Conservation (phyloP, 2,329 filamentous ascomycete genomes). For the Cladosporium sp. region DNA sequence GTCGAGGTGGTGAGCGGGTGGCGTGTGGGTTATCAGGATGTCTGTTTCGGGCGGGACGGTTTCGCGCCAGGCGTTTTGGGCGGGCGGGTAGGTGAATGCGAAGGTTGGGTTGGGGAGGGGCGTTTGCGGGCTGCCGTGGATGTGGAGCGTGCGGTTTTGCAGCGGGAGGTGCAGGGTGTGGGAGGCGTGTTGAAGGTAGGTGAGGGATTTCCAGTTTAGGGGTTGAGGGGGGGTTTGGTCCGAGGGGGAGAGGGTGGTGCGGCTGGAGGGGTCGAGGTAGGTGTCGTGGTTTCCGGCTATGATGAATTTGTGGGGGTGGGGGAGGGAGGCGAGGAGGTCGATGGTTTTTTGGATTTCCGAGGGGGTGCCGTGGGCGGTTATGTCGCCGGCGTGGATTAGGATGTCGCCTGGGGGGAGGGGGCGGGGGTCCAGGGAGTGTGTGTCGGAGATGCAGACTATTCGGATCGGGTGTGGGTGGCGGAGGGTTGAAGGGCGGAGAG, state of each 20-base stretch:
- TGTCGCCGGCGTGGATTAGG: constrained; percentile 84
- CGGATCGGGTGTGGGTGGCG: constrained; percentile 56
- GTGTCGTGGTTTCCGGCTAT: constrained; percentile 87
- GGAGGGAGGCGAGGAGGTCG: constrained; percentile 71
- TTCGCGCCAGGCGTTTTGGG: constrained; percentile 65
- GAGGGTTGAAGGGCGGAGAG: constrained; percentile 56
- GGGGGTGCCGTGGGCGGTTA: constrained; percentile 67
- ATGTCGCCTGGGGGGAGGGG: constrained; percentile 72
- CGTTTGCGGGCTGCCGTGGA: constrained; percentile 80
- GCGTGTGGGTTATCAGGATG: constrained; percentile 75
- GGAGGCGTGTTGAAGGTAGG: constrained; percentile 73
- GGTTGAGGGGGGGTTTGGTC: constrained; percentile 44
- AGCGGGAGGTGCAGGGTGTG: constrained; percentile 24
- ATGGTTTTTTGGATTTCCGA: constrained; percentile 75
- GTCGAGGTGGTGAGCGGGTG: constrained; percentile 67
- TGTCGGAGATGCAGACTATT: constrained; percentile 86
- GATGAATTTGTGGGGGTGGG: constrained; percentile 74
- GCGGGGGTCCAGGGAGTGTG: constrained; percentile 58
- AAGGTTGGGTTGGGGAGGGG: constrained; percentile 71
- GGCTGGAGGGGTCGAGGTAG: constrained; percentile 67
- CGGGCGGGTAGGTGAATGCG: constrained; percentile 70
- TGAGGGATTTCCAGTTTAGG: constrained; percentile 63
- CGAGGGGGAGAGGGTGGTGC: constrained; percentile 43
- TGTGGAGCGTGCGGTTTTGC: constrained; percentile 54
- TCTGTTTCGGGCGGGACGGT: constrained; percentile 69